Base-by-base conservation (phyloP, 768 basidiomycete genomes). In the Artomyces pyxidatus region DNA sequence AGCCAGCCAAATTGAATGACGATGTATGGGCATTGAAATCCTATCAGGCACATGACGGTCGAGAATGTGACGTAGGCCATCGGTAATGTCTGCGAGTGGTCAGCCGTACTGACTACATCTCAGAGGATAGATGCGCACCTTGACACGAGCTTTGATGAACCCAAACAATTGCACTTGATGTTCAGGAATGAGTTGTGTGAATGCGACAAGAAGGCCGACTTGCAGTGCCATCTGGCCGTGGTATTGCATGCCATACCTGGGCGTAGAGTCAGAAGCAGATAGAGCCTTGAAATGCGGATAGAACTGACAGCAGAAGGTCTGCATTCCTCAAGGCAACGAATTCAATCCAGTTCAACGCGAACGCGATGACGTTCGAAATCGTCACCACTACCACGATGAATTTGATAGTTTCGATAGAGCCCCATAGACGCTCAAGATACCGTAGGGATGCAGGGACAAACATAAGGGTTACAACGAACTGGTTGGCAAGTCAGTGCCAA, bases 1-100 rank as follows among this genome's bases (percentile, higher is more conserved):
- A 96, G 85, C 92, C 95, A 99, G n/a, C 95, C 96, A 64, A 97
- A 99, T 62, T 99, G 96, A 55, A 98, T 93, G 61, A 93, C 70
- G 44, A 94, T 90, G 72, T 81, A 95, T 14, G 91, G 92, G 49
- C 81, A 85, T 63, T 92, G 92, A 68, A 84, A 84, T 19, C 91
- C 92, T 39, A 92, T 50, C 42, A 95, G 56, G 54, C 83, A 85
- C 68, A 91, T 72, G 23, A 96, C 76, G 51, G 87, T 91, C 9
- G 94, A 97, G 49, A 97, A 66, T 1, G 88, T 85, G 51, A 98
- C 76, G 66, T 97, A 92, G 28, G 83, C 80, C 84, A 97, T 96
- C n/a, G 95, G 95, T 26, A 98, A 68, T 7, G 76, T 81, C 94
- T 97, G 61, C 16, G n/a, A 47, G 37, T 47, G 26, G 16, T 35